phyloP scores from a whole-genome alignment of 2,329 filamentous ascomycete species.

The Aspergillus pseudoviridinutans region DNA sequence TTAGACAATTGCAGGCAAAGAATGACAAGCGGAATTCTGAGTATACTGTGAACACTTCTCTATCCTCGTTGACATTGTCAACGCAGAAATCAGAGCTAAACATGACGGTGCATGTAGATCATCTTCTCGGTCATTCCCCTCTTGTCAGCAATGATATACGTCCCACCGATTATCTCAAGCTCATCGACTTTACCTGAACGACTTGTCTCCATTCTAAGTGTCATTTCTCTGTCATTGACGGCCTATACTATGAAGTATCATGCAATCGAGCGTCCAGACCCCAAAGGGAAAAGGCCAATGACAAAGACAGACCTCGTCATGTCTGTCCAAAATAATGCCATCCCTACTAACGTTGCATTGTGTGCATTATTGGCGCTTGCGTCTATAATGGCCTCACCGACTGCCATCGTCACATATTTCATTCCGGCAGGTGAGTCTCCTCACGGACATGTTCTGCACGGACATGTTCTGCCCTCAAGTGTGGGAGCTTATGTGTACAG shows the following conservation, averaged over 20 bases:
- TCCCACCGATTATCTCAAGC: conserved; percentile 27
- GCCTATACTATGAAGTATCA: conserved; percentile 35
- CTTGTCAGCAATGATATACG: conserved; percentile 26
- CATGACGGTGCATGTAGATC: conserved; percentile 15
- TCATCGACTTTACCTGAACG: conserved; percentile 16
- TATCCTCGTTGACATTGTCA: background rate
- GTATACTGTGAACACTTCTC: conserved; percentile 33
- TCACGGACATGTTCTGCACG: conserved; percentile 10
- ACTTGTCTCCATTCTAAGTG: conserved; percentile 27
- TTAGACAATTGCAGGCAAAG: conserved; percentile 32
- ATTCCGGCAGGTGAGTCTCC: conserved; percentile 35
- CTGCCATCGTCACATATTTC: conserved; percentile 28
- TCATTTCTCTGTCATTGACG: conserved; percentile 35
- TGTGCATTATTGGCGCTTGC: conserved; percentile 29
- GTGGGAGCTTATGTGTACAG: conserved; percentile 25
- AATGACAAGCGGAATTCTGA: conserved; percentile 38
- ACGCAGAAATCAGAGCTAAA: background rate
- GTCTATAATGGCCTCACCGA: conserved; percentile 18
- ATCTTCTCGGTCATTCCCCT: conserved; percentile 38
- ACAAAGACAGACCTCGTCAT: conserved; percentile 15
- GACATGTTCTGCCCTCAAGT: conserved; percentile 15
- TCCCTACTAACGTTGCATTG: conserved; percentile 25
- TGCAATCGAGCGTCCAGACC: conserved; percentile 23
- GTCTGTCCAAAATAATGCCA: conserved; percentile 20
- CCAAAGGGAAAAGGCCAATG: conserved; percentile 28